A percentile compares a stretch with the other conserved stretches of the same genome.
These are phyloP conservation scores for Pseudogymnoascus sp. DNA, from an alignment of 2,329 filamentous ascomycete genomes.

Conservation along the genomic window DNA sequence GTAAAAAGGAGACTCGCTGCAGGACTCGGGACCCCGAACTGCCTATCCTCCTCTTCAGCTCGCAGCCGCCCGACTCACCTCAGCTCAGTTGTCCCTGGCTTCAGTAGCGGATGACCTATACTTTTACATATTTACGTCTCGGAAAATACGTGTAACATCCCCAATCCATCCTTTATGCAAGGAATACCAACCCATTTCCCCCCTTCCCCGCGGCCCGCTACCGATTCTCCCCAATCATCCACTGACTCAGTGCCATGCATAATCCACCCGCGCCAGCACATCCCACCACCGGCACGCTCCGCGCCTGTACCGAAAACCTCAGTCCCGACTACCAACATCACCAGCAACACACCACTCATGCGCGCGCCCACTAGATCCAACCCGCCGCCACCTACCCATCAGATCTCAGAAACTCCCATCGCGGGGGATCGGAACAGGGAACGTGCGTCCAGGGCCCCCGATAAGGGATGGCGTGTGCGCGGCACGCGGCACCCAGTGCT, in stretches of 20 bases:
- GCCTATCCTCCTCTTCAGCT: not conserved
- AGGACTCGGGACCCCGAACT: not conserved
- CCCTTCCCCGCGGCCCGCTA: not conserved
- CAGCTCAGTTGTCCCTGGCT: not conserved
- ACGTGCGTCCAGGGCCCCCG: not conserved
- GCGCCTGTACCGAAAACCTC: not conserved
- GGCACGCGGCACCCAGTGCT: slow-evolving; percentile 1
- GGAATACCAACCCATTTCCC: not conserved
- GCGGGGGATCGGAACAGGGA: slow-evolving; percentile 4
- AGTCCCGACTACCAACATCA: not conserved
- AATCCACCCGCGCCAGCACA: not conserved
- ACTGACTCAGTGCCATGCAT: not conserved
- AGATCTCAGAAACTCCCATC: slow-evolving; percentile 1
- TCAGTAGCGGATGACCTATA: not conserved
- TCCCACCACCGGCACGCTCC: not conserved
- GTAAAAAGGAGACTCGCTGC: not conserved
- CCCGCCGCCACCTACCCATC: not conserved
- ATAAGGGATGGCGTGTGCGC: slow-evolving; percentile 1
- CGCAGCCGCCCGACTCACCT: not conserved
- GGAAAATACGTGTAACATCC: not conserved
- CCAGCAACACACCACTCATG: not conserved
- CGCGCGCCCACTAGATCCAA: slow-evolving; percentile 5
- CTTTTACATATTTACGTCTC: not conserved
- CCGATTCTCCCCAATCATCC: not conserved
- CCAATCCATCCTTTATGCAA: not conserved